Percentiles rank a stretch among this genome's conserved stretches.
These are phyloP conservation scores for Plasmodium vivax DNA, from an alignment of 169 alveolate genomes.

Conservation along the genomic window DNA sequence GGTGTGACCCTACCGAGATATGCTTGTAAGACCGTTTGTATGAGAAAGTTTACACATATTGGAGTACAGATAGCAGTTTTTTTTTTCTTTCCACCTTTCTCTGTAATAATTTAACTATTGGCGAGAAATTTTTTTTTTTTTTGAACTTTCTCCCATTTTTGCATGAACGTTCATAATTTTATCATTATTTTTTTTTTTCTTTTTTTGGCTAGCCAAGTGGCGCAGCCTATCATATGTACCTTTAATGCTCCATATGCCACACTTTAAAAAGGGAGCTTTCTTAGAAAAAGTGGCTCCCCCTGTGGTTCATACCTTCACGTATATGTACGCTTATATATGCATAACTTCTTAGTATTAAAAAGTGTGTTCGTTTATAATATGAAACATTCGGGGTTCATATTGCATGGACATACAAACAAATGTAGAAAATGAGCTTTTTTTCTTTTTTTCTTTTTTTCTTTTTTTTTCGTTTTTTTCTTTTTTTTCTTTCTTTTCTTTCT, in stretches of 20 bases:
- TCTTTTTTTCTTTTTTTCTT: neutral
- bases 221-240: neutral
- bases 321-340: neutral
- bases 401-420: slow-evolving; percentile 9
- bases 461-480: neutral
- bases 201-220: neutral
- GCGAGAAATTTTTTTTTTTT: too few relatives aligned
- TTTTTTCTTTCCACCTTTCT: neutral
- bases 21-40: neutral
- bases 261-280: neutral
- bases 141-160: neutral
- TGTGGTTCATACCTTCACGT: neutral
- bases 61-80: neutral
- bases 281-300: neutral
- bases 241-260: neutral
- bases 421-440: neutral
- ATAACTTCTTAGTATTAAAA: neutral
- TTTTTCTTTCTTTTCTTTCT: neutral
- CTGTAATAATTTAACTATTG: too few relatives aligned
- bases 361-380: neutral
- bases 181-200: neutral
- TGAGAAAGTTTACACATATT: neutral
- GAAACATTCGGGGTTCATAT: neutral
- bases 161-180: slow-evolving; percentile 19
- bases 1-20: neutral